Conservation (phyloP, 176 grass and related monocot species). For the Pontederia crassipes region DNA sequence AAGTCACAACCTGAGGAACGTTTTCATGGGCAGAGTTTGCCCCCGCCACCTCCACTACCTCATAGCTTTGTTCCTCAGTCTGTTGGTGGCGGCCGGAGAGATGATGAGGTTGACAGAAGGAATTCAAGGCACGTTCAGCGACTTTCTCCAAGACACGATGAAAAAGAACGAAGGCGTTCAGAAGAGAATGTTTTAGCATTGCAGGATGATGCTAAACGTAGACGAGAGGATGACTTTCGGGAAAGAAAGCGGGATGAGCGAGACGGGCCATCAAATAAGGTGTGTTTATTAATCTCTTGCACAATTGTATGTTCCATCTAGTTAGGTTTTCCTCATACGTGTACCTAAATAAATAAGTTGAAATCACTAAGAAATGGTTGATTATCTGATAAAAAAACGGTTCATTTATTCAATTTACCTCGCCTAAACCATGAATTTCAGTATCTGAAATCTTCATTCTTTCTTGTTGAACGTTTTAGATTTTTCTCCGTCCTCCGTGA, state of each 20-base stretch:
- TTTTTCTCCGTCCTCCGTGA: too few species aligned
- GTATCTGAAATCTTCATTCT: too few species aligned
- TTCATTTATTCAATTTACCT: too few species aligned
- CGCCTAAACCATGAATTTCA: too few species aligned
- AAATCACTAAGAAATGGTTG: too few species aligned
- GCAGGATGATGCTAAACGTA: slow-evolving; percentile 72
- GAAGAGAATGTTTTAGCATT: slow-evolving; percentile 43
- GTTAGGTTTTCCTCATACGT: not conserved
- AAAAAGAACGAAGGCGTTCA: slow-evolving; percentile 66
- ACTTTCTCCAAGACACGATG: slow-evolving; percentile 62
- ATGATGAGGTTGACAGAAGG: slow-evolving; percentile 54
- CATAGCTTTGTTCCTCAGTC: slow-evolving; percentile 94
- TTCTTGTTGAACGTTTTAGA: too few species aligned
- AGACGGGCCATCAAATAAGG: slow-evolving; percentile 65
- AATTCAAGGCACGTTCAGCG: slow-evolving; percentile 47
- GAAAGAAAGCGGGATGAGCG: slow-evolving; percentile 88
- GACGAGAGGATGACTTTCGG: slow-evolving; percentile 75
- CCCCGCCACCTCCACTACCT: slow-evolving; percentile 85
- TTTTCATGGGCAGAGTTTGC: slow-evolving; percentile 78
- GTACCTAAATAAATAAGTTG: too few species aligned
- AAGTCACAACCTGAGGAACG: slow-evolving; percentile 43
- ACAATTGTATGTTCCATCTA: not conserved
- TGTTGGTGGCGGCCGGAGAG: slow-evolving; percentile 49
- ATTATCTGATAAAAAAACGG: too few species aligned
- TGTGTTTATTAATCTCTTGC: slow-evolving; percentile 26